A percentile compares a stretch with the other conserved stretches of the same genome.
Conservation (phyloP, 441 rosid species). For the Adansonia rubrostipa region DNA sequence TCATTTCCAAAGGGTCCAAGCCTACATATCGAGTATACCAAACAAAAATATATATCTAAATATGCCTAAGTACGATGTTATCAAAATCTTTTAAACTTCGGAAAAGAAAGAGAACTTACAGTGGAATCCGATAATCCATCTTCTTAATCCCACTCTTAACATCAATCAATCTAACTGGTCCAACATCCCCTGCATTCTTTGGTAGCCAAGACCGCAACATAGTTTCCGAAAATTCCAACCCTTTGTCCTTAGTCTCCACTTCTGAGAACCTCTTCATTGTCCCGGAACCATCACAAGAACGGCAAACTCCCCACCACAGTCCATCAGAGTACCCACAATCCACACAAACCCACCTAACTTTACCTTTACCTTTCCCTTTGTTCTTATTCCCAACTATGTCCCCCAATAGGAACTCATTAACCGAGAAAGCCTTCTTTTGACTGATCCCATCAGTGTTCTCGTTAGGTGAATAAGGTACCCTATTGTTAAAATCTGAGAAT, state of each 20-base stretch:
- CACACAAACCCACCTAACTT: constrained; percentile 68
- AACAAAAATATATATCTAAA: constrained; percentile 18
- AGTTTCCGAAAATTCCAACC: constrained; percentile 45
- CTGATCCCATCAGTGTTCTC: constrained; percentile 25
- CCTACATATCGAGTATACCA: constrained; percentile 45
- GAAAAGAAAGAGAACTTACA: constrained; percentile 47
- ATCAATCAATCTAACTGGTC: constrained; percentile 58
- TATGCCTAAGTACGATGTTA: not conserved
- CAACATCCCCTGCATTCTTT: constrained; percentile 45
- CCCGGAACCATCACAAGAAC: constrained; percentile 52
- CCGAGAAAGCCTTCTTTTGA: constrained; percentile 29
- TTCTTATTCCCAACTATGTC: constrained; percentile 45
- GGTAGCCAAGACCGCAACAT: constrained; percentile 65
- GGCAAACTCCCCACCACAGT: constrained; percentile 87
- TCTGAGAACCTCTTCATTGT: constrained; percentile 57
- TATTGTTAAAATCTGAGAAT: constrained; percentile 21
- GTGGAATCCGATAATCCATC: constrained; percentile 62
- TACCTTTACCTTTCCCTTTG: constrained; percentile 44
- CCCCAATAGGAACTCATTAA: constrained; percentile 26
- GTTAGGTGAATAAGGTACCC: constrained; percentile 28
- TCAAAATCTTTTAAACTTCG: not conserved
- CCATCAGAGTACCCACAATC: constrained; percentile 67
- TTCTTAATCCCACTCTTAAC: constrained; percentile 63
- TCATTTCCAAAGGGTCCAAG: constrained; percentile 74
- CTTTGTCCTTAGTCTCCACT: constrained; percentile 40